Evolutionary conservation across 176 grass and related monocot genomes (phyloP), one percentile per base, ranked within the genome.

Genomic region (Triticum urartu): DNA sequence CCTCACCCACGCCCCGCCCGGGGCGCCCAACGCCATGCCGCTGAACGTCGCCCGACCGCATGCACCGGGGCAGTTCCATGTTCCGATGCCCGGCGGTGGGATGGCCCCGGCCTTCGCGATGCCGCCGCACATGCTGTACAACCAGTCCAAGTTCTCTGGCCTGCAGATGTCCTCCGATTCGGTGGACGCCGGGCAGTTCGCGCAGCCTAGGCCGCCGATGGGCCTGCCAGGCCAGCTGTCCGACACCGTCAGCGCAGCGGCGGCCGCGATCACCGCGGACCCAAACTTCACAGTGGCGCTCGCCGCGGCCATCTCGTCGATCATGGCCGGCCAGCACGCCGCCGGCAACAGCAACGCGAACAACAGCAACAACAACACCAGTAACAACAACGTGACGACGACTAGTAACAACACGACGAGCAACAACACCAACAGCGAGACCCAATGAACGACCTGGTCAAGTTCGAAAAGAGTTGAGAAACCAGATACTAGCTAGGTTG

Each of bases 201-300:
- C 67, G 13, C 85, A 90, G 25, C 83, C 64, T 0, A 91, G 89
- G 85, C 84, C 79, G 9, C 85, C 79, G 60, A 67, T 34, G 12
- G 67, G 60, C 74, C 28, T 28, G 12, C 79, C 68, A 7, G 81
- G 80, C 34, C 77, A 86, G 2, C 64, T 88, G 0, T 64, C 77
- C 0, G 90, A 99, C 67, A 89, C 90, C 8, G 94, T 99, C 25
- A 99, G 83, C 54, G 94, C 95, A 0, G 93, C 93, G 0, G 93
- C 95, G 0, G 95, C 95, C 0, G 95, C 97, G 5, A 99, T 99
- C 81, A 90, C 92, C 0, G 90, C 89, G 0, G 97, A 99, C 77
- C 94, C 97, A 1, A 99, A 94, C 85, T 96, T 99, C 90, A 94
- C 94, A 5, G 80, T 91, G 18, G 96, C 96, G 2, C 93, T 98